phyloP scores from a whole-genome alignment of 768 basidiomycete species.

The Tylopilus balloui region DNA sequence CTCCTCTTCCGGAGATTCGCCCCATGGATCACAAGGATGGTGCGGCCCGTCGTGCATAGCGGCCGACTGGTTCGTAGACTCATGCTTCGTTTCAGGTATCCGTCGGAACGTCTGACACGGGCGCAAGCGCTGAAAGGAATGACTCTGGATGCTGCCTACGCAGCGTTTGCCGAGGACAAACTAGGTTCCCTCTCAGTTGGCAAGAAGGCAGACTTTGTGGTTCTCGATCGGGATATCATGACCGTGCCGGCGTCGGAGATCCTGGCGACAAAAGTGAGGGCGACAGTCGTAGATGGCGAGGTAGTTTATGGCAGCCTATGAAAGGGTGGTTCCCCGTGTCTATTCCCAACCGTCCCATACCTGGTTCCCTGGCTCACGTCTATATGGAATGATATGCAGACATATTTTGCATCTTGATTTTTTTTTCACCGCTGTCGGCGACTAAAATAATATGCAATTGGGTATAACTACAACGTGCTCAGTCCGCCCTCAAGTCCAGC shows the following conservation, averaged over 20 bases:
- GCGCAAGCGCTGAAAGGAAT: constrained; percentile 84
- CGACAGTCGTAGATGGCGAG: constrained; percentile 74
- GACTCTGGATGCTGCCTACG: constrained; percentile 88
- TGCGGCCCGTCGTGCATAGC: constrained; percentile 30
- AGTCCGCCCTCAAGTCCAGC: constrained; percentile 81
- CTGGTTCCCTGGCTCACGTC: neutral
- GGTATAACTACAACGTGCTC: constrained; percentile 17
- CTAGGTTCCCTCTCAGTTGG: constrained; percentile 72
- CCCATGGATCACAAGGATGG: constrained; percentile 84
- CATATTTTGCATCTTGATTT: neutral
- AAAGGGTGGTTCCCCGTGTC: constrained; percentile 6
- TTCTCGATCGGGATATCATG: constrained; percentile 82
- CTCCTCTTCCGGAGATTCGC: constrained; percentile 64
- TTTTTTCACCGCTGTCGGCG: neutral
- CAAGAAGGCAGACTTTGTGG: constrained; percentile 84
- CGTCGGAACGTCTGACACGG: constrained; percentile 70
- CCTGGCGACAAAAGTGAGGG: constrained; percentile 56
- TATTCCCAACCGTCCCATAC: neutral
- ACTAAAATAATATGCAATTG: constrained; percentile 8
- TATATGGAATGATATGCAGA: neutral
- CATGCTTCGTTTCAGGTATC: constrained; percentile 52
- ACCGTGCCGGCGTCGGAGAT: constrained; percentile 56
- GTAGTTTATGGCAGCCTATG: constrained; percentile 52
- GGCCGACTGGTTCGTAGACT: neutral
- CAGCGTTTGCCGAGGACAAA: constrained; percentile 68